Conservation (phyloP, 441 rosid species). For the Syzygium malaccense region DNA sequence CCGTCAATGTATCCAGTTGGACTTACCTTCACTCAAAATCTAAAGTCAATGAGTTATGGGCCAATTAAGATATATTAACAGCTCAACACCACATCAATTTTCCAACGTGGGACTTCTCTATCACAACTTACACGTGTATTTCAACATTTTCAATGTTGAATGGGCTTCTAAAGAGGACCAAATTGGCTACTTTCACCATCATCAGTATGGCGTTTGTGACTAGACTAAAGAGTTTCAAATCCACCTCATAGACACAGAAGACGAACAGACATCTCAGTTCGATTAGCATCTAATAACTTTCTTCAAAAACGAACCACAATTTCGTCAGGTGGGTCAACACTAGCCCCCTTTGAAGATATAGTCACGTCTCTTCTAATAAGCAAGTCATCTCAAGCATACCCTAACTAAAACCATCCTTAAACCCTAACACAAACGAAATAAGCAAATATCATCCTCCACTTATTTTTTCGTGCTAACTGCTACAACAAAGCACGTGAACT, state of each 20-base stretch:
- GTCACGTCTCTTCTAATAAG: neutral
- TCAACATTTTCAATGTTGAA: neutral
- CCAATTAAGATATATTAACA: too few relatives aligned
- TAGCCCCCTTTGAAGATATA: neutral
- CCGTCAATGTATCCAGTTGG: too few relatives aligned
- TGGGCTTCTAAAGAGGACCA: neutral
- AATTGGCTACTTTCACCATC: neutral
- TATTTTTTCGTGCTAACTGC: neutral
- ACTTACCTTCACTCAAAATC: too few relatives aligned
- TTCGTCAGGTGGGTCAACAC: neutral
- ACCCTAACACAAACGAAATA: neutral
- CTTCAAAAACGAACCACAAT: fast-evolving
- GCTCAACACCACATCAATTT: too few relatives aligned
- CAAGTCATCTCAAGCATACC: neutral
- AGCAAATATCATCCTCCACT: neutral
- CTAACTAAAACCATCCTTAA: neutral
- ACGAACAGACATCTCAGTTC: neutral
- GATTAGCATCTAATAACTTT: neutral
- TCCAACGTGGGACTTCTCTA: too few relatives aligned
- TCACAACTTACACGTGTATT: too few relatives aligned
- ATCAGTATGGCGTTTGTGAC: neutral
- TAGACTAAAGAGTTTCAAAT: neutral
- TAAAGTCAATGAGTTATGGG: too few relatives aligned
- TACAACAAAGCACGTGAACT: neutral
- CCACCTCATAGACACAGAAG: neutral